Evolutionary conservation across 2,329 filamentous ascomycete species (phyloP).

Genomic region (Sclerotinia sclerotiorum): DNA sequence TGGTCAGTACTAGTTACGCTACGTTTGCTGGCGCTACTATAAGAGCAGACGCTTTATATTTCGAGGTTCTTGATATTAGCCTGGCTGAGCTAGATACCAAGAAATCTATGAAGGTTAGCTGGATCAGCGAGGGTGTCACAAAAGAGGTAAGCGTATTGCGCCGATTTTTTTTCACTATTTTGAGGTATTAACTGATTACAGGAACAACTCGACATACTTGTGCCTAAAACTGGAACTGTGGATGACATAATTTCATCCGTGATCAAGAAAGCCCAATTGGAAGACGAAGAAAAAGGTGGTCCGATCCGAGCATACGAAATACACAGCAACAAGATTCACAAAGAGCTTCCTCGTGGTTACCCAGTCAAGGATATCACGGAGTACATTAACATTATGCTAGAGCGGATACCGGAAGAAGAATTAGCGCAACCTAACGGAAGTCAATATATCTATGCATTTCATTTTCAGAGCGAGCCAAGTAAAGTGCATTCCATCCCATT

Average conservation of each 20-base stretch:
- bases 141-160: conserved; percentile 68
- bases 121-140: conserved; percentile 83
- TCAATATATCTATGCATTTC: conserved; percentile 76
- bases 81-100: conserved; percentile 90
- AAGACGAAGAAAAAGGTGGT: conserved; percentile 68
- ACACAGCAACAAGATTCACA: conserved; percentile 79
- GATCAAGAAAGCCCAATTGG: conserved; percentile 76
- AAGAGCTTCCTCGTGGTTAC: conserved; percentile 68
- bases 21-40: conserved; percentile 69
- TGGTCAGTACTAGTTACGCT: conserved; percentile 73
- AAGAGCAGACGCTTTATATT: conserved; percentile 77
- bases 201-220: conserved; percentile 79
- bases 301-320: conserved; percentile 80
- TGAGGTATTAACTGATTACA: conserved; percentile 42
- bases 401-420: conserved; percentile 75
- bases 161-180: conserved; percentile 20
- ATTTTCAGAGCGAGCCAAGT: conserved; percentile 86
- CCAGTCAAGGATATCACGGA: conserved; percentile 82
- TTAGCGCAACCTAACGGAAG: conserved; percentile 50
- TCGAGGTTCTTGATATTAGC: conserved; percentile 92
- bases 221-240: conserved; percentile 81
- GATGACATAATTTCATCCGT: conserved; percentile 75
- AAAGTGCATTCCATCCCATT: conserved; percentile 89
- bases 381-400: conserved; percentile 77
- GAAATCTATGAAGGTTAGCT: conserved; percentile 79